Conservation (phyloP, 352 stramenopile species). For the Globisporangium iwayamae region DNA sequence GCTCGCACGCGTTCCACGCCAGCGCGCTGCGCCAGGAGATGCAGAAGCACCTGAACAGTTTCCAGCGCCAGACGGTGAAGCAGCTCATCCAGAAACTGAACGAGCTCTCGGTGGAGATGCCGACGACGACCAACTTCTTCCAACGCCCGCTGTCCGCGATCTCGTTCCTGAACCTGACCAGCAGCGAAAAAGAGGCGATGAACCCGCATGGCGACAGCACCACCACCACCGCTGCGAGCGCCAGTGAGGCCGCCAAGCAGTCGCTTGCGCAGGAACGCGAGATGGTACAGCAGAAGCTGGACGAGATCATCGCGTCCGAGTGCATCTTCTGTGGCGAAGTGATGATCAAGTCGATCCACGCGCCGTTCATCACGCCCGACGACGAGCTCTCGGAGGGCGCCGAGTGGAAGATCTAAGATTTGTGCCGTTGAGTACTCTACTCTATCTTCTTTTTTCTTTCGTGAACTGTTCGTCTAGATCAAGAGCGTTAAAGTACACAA, state of each 20-base stretch:
- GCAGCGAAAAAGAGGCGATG: constrained; percentile 71
- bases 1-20: constrained; percentile 92
- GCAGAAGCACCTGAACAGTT: constrained; percentile 86
- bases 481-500: background rate
- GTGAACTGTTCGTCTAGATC: background rate
- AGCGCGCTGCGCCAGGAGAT: constrained; percentile 86
- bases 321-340: constrained; percentile 94
- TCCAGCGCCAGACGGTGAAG: constrained; percentile 88
- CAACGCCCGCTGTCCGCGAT: constrained; percentile 56
- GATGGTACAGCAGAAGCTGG: constrained; percentile 90
- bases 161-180: constrained; percentile 63
- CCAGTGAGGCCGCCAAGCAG: constrained; percentile 67
- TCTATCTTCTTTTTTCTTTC: background rate
- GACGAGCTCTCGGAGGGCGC: constrained; percentile 76
- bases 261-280: constrained; percentile 82
- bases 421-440: background rate
- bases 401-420: constrained; percentile 80
- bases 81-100: constrained; percentile 87
- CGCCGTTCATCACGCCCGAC: constrained; percentile 88
- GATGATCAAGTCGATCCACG: constrained; percentile 94
- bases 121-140: constrained; percentile 73
- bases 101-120: constrained; percentile 78
- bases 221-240: constrained; percentile 29
- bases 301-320: constrained; percentile 93
- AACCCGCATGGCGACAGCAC: constrained; percentile 37